Conservation (phyloP, 2,329 filamentous ascomycete species). For the Aspergillus neoniger region DNA sequence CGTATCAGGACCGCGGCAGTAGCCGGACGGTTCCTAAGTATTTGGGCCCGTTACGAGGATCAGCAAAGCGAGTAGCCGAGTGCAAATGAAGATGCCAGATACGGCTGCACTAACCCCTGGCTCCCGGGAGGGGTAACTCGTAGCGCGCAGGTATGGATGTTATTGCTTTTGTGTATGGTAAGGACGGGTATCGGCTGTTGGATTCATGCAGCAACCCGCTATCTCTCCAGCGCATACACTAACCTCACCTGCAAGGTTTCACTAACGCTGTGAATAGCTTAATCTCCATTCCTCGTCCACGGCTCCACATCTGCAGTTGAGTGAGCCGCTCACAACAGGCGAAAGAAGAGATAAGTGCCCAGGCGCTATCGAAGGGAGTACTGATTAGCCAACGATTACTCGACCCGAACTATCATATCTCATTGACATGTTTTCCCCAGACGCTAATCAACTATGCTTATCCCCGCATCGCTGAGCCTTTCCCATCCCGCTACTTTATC, state of each 20-base stretch:
- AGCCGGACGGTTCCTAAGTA: neutral
- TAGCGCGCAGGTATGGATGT: neutral
- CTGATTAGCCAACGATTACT: neutral
- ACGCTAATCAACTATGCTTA: conserved; percentile 2
- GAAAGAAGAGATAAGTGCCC: neutral
- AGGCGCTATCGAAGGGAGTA: neutral
- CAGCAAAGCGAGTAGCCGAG: neutral
- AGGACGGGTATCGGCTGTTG: neutral
- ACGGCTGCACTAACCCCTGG: neutral
- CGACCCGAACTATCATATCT: neutral
- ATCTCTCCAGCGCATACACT: conserved; percentile 1
- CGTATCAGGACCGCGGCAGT: neutral
- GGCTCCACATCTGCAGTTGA: neutral
- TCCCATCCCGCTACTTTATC: neutral
- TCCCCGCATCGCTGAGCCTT: conserved; percentile 3
- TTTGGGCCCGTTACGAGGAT: neutral
- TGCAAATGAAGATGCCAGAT: neutral
- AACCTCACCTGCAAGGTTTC: neutral
- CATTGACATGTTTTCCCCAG: conserved; percentile 2
- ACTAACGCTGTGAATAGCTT: neutral
- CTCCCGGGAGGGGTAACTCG: neutral
- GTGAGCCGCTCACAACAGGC: neutral
- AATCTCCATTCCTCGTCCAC: neutral
- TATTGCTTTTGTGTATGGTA: neutral
- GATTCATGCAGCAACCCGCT: neutral